Base-by-base conservation (phyloP, 2,329 filamentous ascomycete species). In the Truncatella angustata region DNA sequence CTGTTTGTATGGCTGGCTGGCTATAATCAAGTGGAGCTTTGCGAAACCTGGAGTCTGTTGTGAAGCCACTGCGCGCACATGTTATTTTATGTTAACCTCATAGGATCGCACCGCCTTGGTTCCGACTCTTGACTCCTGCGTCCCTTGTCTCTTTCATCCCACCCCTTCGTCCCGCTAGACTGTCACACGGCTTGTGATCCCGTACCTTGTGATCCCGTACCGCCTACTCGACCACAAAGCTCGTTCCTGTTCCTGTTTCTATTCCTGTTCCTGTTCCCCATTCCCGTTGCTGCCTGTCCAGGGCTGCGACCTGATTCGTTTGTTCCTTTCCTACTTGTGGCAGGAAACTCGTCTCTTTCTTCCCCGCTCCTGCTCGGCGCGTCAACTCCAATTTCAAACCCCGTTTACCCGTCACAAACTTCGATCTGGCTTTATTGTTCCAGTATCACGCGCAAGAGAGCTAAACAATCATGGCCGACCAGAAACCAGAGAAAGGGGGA, bases 381-480 rank as follows among this genome's bases (percentile, higher is more conserved):
- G 28, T 14, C 14, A 14, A 7, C 14, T 32, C 7, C 28, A 32
- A 32, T 32, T 32, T 14, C 28, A 7, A 7, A 32, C 28, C 11
- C 16, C 40, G 24, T n/a, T 23, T 43, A 20, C 21, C 40, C 21
- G 28, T 24, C 23, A 16, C 21, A 21, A n/a, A 43, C 23, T 11
- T 32, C 7, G 16, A 24, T 14, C 20, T n/a, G 7, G 16, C 16
- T 43, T 7, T 21, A n/a, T 28, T 12, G 21, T 6, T 11, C 18
- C n/a, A 28, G 16, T 6, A 26, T 24, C 28, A 16, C 21, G 28
- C 21, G 16, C 14, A 11, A 30, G 7, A 24, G 21, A 14, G 40
- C 40, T 43, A 43, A 60, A 60, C 16, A 50, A 52, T 20, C 37
- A 63, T 64, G 63, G 56, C 61, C 59, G 61, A 59, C 32, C 40